A percentile compares a stretch with the other conserved stretches of the same genome.
These are phyloP conservation scores for Xylariaceae sp. DNA, from an alignment of 2,329 filamentous ascomycete species.

Conservation along the genomic window DNA sequence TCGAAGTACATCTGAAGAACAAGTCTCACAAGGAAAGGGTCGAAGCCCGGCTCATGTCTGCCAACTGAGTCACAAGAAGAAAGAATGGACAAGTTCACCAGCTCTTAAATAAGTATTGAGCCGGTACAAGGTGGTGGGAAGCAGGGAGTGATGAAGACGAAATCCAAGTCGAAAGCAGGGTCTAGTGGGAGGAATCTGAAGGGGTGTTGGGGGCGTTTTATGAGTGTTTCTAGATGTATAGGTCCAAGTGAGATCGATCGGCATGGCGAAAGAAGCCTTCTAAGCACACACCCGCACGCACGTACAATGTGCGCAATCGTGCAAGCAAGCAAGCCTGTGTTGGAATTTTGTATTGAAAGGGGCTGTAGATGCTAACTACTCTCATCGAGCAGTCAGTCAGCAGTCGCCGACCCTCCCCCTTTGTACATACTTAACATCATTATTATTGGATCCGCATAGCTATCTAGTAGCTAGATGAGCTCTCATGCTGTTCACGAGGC, in stretches of 20 bases:
- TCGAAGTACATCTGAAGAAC: constrained; percentile 88
- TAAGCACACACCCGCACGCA: neutral
- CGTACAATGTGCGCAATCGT: neutral
- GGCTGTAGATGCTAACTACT: neutral
- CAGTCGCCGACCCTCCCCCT: neutral
- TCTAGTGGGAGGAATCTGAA: constrained; percentile 3
- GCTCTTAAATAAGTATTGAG: neutral
- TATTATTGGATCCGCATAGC: too few relatives aligned
- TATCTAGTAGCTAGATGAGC: too few relatives aligned
- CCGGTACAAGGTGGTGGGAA: neutral
- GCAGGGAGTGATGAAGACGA: neutral
- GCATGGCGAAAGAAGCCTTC: constrained; percentile 5
- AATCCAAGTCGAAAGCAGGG: neutral
- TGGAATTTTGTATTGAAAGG: constrained; percentile 16
- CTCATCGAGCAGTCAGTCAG: neutral
- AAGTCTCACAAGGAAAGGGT: constrained; percentile 71
- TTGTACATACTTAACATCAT: constrained; percentile 11
- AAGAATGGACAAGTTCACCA: neutral
- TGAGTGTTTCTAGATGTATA: constrained; percentile 16
- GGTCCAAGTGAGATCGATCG: constrained; percentile 1
- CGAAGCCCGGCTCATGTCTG: constrained; percentile 32
- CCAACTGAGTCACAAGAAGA: constrained; percentile 8
- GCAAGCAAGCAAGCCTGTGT: constrained; percentile 11
- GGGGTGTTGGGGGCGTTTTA: neutral
- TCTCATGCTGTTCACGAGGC: too few relatives aligned